Evolutionary conservation across 495 filamentous ascomycete genomes (phyloP), one percentile per base, ranked within the genome.

Genomic region (Chaetomidium leptoderma): DNA sequence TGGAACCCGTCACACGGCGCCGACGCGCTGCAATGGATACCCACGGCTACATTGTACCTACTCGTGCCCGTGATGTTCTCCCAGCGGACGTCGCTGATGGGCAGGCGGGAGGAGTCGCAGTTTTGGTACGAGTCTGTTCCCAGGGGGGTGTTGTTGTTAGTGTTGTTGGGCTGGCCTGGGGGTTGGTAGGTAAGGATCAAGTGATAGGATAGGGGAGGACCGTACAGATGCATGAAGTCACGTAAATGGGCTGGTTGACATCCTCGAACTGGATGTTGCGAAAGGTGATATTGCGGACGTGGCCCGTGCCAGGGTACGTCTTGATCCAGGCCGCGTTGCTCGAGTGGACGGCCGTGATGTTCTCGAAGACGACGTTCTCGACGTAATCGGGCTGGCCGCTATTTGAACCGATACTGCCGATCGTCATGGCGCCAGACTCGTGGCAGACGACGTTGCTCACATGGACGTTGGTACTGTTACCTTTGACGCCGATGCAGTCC

Each of bases 401-500:
- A 59, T 74, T 71, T 56, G 62, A 67, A 9, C 73, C 73, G 3
- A 76, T 61, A 17, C 68, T 71, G 17, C 73, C 69, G 57, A 74
- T 64, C 30, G 59, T 55, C 30, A 72, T 70, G 50, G 67, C 70
- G 14, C 70, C 74, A 0, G 72, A 74, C 57, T 72, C 70, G 61
- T 73, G 67, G 66, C 73, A 75, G 54, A 68, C 67, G 23, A 76
- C 64, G 61, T 76, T 72, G 37, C 49, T 58, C 23, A 72, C 70
- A 29, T 70, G 56, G 44, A 76, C 59, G 58, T 85, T 83, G 56
- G 80, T 76, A 49, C 82, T 83, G 63, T 86, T 81, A 45, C 82
- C 84, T 16, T 80, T 83, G 60, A 86, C 74, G 8, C 83, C 67
- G 40, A 86, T 72, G 29, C 84, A 85, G 66, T 87, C 84, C 79